Evolutionary conservation across 2,329 filamentous ascomycete species (phyloP).

Genomic region (Apiospora pterosperma): DNA sequence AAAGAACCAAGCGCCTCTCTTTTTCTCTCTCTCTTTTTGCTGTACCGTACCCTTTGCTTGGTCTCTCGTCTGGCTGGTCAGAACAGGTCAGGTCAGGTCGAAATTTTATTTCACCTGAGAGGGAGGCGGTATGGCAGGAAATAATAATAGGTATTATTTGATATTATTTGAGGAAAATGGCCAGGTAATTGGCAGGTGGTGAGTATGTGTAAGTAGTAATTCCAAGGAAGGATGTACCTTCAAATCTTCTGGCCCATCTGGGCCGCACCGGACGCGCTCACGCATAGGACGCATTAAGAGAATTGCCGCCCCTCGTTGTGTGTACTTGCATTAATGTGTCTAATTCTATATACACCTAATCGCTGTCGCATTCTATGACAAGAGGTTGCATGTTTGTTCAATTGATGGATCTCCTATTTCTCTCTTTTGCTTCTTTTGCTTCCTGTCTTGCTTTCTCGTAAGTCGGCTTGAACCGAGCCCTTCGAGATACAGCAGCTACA

Average conservation of each 20-base stretch:
- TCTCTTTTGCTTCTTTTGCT: background rate
- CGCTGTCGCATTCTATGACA: background rate
- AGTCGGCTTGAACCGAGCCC: background rate
- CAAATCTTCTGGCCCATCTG: background rate
- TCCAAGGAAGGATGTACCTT: background rate
- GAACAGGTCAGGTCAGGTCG: background rate
- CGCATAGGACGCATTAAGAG: too few species aligned
- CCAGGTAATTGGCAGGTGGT: background rate
- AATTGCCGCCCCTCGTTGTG: background rate
- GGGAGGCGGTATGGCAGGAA: background rate
- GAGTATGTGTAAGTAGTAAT: background rate
- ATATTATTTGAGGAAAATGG: background rate
- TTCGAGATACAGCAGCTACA: background rate
- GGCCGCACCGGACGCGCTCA: background rate
- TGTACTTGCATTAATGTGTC: background rate
- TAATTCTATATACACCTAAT: background rate
- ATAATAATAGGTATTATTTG: background rate
- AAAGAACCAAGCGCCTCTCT: background rate
- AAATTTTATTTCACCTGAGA: slow-evolving; percentile 1
- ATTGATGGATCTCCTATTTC: background rate
- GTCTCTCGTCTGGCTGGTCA: background rate
- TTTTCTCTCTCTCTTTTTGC: background rate
- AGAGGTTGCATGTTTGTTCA: background rate
- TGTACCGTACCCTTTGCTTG: background rate
- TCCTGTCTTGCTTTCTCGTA: background rate